Conservation (phyloP, 805 yeast genomes). For the Wickerhamiella alocasiicola region DNA sequence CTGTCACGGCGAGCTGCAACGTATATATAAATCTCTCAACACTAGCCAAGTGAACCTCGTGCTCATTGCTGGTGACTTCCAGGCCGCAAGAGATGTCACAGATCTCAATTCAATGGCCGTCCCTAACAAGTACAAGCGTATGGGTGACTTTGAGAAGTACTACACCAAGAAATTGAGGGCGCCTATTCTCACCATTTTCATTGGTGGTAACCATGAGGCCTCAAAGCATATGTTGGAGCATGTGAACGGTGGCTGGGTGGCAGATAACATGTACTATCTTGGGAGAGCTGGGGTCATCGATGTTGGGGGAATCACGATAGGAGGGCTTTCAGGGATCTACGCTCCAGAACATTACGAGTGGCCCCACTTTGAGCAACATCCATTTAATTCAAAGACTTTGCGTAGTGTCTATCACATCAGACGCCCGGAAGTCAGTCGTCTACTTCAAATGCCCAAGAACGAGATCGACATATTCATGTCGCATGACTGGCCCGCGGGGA, state of each 20-base stretch:
- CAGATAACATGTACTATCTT: conserved; percentile 71
- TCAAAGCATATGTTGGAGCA: conserved; percentile 63
- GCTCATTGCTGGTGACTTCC: conserved; percentile 84
- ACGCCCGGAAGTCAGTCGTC: conserved; percentile 44
- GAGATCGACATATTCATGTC: conserved; percentile 48
- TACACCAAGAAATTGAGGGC: conserved; percentile 49
- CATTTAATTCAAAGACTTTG: conserved; percentile 33
- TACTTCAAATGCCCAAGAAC: conserved; percentile 24
- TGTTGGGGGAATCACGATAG: conserved; percentile 64
- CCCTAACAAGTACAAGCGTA: conserved; percentile 57
- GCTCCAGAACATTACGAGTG: conserved; percentile 38
- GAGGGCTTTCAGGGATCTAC: conserved; percentile 78
- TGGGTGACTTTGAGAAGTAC: conserved; percentile 75
- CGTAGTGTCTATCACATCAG: conserved; percentile 66
- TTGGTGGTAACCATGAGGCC: conserved; percentile 95
- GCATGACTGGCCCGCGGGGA: conserved; percentile 93
- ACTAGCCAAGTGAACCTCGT: conserved; percentile 35
- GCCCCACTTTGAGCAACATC: conserved; percentile 34
- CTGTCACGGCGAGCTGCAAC: conserved; percentile 19
- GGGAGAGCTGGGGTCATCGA: conserved; percentile 68
- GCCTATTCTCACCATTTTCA: conserved; percentile 65
- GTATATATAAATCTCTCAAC: conserved; percentile 13
- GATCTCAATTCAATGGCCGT: conserved; percentile 65
- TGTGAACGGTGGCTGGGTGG: conserved; percentile 85
- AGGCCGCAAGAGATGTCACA: conserved; percentile 50